Conservation (phyloP, 2,329 filamentous ascomycete species). For the Xylaria sp. region DNA sequence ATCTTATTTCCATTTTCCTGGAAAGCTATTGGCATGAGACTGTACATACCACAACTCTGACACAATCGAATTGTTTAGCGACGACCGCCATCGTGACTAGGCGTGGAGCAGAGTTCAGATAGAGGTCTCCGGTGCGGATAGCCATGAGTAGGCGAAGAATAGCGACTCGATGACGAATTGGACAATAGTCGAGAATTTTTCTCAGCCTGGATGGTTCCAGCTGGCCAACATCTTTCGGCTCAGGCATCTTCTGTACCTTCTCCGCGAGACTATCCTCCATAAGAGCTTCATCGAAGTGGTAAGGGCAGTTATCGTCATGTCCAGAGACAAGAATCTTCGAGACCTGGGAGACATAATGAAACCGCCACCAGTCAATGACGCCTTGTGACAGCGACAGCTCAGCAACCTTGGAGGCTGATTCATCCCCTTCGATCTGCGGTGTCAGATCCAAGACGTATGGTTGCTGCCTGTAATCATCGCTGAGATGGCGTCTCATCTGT, state of each 20-base stretch:
- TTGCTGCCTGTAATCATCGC: conserved; percentile 39
- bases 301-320: conserved; percentile 56
- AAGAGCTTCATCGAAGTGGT: conserved; percentile 22
- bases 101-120: conserved; percentile 72
- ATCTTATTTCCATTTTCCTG: conserved; percentile 7
- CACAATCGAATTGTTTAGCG: conserved; percentile 68
- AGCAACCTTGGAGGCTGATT: conserved; percentile 68
- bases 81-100: conserved; percentile 74
- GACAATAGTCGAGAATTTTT: conserved; percentile 69
- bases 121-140: conserved; percentile 64
- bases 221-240: conserved; percentile 41
- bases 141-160: conserved; percentile 72
- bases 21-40: neutral
- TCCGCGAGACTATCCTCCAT: conserved; percentile 32
- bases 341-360: conserved; percentile 53
- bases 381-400: conserved; percentile 67
- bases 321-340: conserved; percentile 57
- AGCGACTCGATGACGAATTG: conserved; percentile 69
- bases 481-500: conserved; percentile 52
- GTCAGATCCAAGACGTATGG: conserved; percentile 72
- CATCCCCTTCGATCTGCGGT: conserved; percentile 70
- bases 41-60: conserved; percentile 54
- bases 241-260: too few species aligned
- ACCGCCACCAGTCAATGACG: conserved; percentile 65
- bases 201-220: conserved; percentile 42